These are phyloP conservation scores for Kwoniella shivajii DNA, from an alignment of 1,284 basidiomycete species.

Conservation along the genomic window DNA sequence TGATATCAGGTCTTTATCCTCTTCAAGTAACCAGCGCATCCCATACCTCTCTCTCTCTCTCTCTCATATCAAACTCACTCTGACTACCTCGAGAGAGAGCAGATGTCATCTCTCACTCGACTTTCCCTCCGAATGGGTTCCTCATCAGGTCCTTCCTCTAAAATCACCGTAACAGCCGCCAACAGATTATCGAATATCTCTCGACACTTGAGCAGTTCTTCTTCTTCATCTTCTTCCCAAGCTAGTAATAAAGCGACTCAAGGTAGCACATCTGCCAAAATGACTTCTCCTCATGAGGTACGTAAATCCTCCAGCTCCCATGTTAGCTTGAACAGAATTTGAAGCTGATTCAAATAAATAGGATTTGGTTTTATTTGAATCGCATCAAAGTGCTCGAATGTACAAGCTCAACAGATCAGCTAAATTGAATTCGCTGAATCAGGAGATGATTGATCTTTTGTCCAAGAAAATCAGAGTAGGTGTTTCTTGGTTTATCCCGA, in stretches of 20 bases:
- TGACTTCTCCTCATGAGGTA: conserved; percentile 13
- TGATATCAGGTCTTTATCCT: background rate
- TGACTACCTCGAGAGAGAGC: background rate
- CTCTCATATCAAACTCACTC: background rate
- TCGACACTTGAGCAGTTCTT: conserved; percentile 44
- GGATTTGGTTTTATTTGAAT: conserved; percentile 34
- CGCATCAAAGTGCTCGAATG: conserved; percentile 28
- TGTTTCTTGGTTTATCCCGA: background rate
- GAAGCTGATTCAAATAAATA: background rate
- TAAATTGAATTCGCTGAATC: conserved; percentile 85
- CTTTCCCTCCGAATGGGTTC: conserved; percentile 28
- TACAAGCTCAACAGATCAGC: conserved; percentile 64
- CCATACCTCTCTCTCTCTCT: background rate
- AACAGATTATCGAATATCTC: conserved; percentile 32
- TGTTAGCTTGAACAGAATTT: background rate
- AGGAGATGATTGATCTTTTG: conserved; percentile 76
- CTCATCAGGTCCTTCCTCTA: conserved; percentile 8
- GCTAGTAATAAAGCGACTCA: background rate
- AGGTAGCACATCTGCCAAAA: conserved; percentile 10
- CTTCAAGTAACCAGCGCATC: background rate
- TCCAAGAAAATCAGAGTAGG: conserved; percentile 57
- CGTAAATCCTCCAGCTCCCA: background rate
- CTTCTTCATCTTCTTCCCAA: conserved; percentile 12
- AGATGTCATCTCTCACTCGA: conserved; percentile 29
- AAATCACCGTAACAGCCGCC: conserved; percentile 10